phyloP scores from a whole-genome alignment of 345 rosid species.

The Eutrema yunnanense region DNA sequence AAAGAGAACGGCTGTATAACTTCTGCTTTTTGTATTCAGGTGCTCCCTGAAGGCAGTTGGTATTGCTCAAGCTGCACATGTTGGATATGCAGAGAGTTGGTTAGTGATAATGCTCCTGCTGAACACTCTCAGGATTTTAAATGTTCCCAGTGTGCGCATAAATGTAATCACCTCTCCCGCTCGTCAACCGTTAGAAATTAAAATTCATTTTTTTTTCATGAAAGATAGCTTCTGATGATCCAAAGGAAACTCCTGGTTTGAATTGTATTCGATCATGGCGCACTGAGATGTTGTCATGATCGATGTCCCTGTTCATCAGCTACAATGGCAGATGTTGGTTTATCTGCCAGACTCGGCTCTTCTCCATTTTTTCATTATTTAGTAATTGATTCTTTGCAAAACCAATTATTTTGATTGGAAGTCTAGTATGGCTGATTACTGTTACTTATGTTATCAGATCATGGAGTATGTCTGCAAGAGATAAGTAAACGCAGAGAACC shows the following conservation, averaged over 20 bases:
- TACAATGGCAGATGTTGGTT: conserved; percentile 3
- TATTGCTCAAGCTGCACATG: conserved; percentile 92
- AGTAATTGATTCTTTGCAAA: not conserved
- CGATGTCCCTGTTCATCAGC: not conserved
- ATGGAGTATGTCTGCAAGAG: conserved; percentile 51
- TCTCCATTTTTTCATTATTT: conserved; percentile 8
- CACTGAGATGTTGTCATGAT: not conserved
- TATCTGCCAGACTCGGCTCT: not conserved
- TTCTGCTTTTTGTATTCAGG: conserved; percentile 41
- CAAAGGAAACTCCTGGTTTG: not conserved
- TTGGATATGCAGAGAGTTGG: conserved; percentile 66
- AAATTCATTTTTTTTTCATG: not conserved
- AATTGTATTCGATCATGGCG: not conserved
- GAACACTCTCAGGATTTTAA: conserved; percentile 41
- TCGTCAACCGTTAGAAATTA: conserved; percentile 1
- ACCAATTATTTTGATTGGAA: not conserved
- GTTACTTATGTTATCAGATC: conserved; percentile 52
- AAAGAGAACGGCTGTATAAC: conserved; percentile 5
- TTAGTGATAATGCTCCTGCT: conserved; percentile 42
- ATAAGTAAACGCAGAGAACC: conserved; percentile 29
- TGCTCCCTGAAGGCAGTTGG: conserved; percentile 90
- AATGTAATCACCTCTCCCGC: conserved; percentile 46
- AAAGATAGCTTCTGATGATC: not conserved
- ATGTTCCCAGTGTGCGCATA: conserved; percentile 85
- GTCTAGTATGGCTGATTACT: conserved; percentile 13